Evolutionary conservation across 2,329 filamentous ascomycete species (phyloP), one percentile per base, ranked within the genome.

Genomic region (Dactylellina leptospora): DNA sequence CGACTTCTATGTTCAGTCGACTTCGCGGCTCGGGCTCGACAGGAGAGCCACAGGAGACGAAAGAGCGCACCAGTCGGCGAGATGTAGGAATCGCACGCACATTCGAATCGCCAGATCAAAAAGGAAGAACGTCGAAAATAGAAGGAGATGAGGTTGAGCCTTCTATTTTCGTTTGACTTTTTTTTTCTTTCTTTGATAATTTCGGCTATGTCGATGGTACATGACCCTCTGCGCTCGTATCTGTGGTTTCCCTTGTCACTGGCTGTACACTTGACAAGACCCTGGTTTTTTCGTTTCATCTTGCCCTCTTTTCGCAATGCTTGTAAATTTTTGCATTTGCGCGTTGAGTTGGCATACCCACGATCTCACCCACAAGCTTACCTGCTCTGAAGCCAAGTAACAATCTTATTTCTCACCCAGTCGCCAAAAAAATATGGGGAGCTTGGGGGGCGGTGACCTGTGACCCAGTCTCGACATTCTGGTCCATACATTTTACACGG

Each of bases 361-460:
- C 30, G 51, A 58, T 58, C 61, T 58, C 28, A 56, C 33, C n/a
- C 5, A 42, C 16, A 23, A 42, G 61, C 61, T 66, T 50, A 66
- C 61, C 16, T 54, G 36, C 23, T 18, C 30, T 16, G 13, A 54
- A 27, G 36, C 50, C 48, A 68, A 27, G 22, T 10, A 20, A 47
- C 45, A 59, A 45, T 60, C 62, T 68, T 68, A 68, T 68, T 68
- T 68, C 53, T 51, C 36, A 44, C 23, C 18, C 8, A 25, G 53
- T 33, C 28, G 6, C 28, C 28, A 59, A 13, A 18, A 45, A 23
- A 27, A 59, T 20, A 23, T 44, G 45, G 10, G 22, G 9, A 13
- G 27, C 16, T 2, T 23, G 18, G 3, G 40, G 38, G 51, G 60
- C 51, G 42, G 60, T 64, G 59, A 55, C 4, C 42, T 9, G 30